Conservation (phyloP, 1,139 yeast genomes). For the Pichia sp. region DNA sequence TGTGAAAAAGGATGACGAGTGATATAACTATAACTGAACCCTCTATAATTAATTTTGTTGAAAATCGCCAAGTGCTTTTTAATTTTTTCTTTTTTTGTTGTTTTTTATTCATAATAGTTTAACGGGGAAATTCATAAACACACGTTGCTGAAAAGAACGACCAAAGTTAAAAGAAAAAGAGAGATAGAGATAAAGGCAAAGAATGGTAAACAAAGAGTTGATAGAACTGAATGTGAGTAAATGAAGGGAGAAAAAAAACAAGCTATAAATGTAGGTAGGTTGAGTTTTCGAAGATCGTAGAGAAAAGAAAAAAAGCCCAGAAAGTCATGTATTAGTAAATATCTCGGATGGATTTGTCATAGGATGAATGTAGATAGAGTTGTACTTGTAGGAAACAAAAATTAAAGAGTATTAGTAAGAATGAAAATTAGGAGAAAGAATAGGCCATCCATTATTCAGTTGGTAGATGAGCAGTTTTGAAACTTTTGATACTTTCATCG, state of each 20-base stretch:
- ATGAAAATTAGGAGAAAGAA: not conserved
- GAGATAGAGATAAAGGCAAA: not conserved
- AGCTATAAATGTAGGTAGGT: not conserved
- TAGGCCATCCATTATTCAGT: constrained; percentile 3
- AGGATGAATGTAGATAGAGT: not conserved
- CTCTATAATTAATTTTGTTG: not conserved
- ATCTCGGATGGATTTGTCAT: not conserved
- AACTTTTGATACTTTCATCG: constrained; percentile 12
- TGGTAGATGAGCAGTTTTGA: constrained; percentile 7
- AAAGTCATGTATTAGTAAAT: not conserved
- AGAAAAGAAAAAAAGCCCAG: not conserved
- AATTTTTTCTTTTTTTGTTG: not conserved
- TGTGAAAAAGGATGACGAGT: not conserved
- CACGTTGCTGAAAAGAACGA: not conserved
- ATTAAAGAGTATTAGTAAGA: not conserved
- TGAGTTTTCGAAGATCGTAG: not conserved
- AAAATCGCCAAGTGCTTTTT: not conserved
- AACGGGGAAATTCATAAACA: not conserved
- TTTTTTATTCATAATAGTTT: not conserved
- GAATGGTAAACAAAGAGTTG: not conserved
- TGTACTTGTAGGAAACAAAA: not conserved
- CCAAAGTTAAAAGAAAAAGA: not conserved
- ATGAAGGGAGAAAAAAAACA: not conserved
- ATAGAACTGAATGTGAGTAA: not conserved
- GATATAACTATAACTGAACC: not conserved